phyloP scores from a whole-genome alignment of 2,329 filamentous ascomycete species.

The Nakataea oryzae region DNA sequence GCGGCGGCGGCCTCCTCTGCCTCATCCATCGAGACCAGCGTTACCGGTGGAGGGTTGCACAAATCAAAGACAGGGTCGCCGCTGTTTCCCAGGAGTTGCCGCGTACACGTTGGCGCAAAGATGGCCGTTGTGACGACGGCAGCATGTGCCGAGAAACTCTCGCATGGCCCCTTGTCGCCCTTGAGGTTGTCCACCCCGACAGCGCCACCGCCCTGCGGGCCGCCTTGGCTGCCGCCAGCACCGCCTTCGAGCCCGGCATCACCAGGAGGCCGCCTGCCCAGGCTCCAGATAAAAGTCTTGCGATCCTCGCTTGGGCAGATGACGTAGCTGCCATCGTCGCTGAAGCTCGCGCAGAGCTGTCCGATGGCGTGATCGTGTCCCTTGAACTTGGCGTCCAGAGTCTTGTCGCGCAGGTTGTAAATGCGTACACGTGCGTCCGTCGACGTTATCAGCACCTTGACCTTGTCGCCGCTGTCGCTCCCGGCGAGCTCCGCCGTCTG shows the following conservation, averaged over 20 bases:
- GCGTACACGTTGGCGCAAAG: slow-evolving; percentile 70
- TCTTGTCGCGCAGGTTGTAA: slow-evolving; percentile 80
- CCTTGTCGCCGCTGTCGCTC: slow-evolving; percentile 16
- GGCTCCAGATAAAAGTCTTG: slow-evolving; percentile 83
- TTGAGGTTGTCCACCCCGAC: slow-evolving; percentile 22
- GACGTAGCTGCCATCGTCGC: slow-evolving; percentile 75
- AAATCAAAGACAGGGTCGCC: slow-evolving; percentile 93
- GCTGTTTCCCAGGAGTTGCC: slow-evolving; percentile 67
- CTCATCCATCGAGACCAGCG: slow-evolving; percentile 65
- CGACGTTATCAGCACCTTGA: slow-evolving; percentile 80
- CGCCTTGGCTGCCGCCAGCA: background rate
- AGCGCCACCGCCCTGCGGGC: background rate
- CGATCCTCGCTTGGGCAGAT: slow-evolving; percentile 90
- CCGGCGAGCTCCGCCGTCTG: slow-evolving; percentile 37
- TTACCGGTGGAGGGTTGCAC: slow-evolving; percentile 89
- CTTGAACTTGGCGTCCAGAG: slow-evolving; percentile 78
- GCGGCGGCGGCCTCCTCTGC: slow-evolving; percentile 12
- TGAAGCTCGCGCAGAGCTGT: slow-evolving; percentile 84
- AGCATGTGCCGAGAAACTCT: slow-evolving; percentile 84
- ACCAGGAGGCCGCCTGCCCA: slow-evolving; percentile 38
- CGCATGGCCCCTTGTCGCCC: slow-evolving; percentile 68
- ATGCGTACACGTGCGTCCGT: slow-evolving; percentile 89
- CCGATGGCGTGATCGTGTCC: slow-evolving; percentile 84
- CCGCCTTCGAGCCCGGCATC: background rate
- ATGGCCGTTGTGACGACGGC: slow-evolving; percentile 83